phyloP scores from a whole-genome alignment of 2,329 filamentous ascomycete species.

The Aspergillus sp. region DNA sequence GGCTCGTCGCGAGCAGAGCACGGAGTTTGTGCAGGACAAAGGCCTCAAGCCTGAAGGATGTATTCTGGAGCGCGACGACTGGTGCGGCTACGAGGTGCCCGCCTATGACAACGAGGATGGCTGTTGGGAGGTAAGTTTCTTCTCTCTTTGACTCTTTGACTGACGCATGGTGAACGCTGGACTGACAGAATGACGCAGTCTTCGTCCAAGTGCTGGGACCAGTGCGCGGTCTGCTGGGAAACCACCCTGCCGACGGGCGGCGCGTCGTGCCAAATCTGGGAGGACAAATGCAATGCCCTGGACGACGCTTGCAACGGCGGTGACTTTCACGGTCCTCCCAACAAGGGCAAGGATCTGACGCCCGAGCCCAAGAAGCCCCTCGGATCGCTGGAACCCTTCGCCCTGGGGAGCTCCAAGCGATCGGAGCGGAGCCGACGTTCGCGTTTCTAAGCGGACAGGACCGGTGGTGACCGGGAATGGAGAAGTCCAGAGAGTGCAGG shows the following conservation, averaged over 20 bases:
- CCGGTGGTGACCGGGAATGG: not conserved
- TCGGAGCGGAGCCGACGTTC: not conserved
- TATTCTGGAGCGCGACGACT: slow-evolving; percentile 68
- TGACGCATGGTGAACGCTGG: not conserved
- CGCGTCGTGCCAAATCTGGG: slow-evolving; percentile 62
- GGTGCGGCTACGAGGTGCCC: slow-evolving; percentile 65
- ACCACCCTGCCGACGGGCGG: slow-evolving; percentile 59
- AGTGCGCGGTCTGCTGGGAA: slow-evolving; percentile 61
- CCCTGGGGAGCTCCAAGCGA: not conserved
- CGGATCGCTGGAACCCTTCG: slow-evolving; percentile 2
- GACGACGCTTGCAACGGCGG: slow-evolving; percentile 41
- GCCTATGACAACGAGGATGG: slow-evolving; percentile 55
- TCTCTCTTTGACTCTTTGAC: not conserved
- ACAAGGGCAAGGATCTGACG: slow-evolving; percentile 42
- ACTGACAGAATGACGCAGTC: slow-evolving; percentile 28
- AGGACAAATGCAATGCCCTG: slow-evolving; percentile 57
- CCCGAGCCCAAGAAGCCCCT: slow-evolving; percentile 11
- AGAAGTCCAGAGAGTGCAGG: not conserved
- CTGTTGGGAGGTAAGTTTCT: slow-evolving; percentile 56
- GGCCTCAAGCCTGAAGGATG: slow-evolving; percentile 58
- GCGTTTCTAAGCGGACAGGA: not conserved
- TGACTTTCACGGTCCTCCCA: slow-evolving; percentile 45
- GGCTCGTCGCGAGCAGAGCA: not conserved
- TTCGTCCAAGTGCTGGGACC: slow-evolving; percentile 57
- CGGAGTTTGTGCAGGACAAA: slow-evolving; percentile 37